These are phyloP conservation scores for Xylariaceae sp. DNA, from an alignment of 2,329 filamentous ascomycete species.

Conservation along the genomic window DNA sequence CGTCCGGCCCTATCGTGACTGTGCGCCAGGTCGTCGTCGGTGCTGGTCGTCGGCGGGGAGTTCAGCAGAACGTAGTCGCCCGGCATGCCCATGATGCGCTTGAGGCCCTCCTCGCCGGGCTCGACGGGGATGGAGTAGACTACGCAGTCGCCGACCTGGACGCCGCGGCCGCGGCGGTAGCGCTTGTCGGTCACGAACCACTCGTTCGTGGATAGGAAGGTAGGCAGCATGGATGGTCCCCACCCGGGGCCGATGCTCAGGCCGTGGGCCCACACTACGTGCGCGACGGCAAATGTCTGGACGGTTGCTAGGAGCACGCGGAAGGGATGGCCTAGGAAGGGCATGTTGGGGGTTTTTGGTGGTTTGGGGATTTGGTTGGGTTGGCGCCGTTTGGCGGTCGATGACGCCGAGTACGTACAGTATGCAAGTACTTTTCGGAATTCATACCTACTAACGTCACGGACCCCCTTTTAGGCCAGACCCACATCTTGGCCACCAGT, in stretches of 20 bases:
- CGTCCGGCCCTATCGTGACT: constrained; percentile 14
- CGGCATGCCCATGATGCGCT: constrained; percentile 73
- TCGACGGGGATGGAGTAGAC: constrained; percentile 71
- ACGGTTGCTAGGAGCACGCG: constrained; percentile 43
- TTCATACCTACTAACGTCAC: too few species aligned
- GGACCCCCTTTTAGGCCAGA: too few species aligned
- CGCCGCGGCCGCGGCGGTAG: constrained; percentile 62
- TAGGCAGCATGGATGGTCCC: constrained; percentile 88
- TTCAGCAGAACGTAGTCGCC: constrained; percentile 70
- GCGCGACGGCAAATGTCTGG: constrained; percentile 45
- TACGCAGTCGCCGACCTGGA: constrained; percentile 78
- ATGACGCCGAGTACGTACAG: too few species aligned
- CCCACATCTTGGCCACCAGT: too few species aligned
- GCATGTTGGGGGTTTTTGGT: constrained; percentile 9
- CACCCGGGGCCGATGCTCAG: constrained; percentile 55
- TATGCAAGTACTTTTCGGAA: too few species aligned
- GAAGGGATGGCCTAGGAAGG: constrained; percentile 34
- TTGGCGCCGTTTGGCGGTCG: not conserved
- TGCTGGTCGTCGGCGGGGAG: constrained; percentile 39
- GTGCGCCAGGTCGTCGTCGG: not conserved
- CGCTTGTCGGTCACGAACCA: constrained; percentile 63
- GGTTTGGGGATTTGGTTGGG: not conserved
- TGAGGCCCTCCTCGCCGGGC: constrained; percentile 59
- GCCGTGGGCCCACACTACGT: constrained; percentile 57
- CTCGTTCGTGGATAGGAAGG: constrained; percentile 64